Evolutionary conservation across 768 basidiomycete genomes (phyloP).

Genomic region (Naganishia vaughanmartiniae): DNA sequence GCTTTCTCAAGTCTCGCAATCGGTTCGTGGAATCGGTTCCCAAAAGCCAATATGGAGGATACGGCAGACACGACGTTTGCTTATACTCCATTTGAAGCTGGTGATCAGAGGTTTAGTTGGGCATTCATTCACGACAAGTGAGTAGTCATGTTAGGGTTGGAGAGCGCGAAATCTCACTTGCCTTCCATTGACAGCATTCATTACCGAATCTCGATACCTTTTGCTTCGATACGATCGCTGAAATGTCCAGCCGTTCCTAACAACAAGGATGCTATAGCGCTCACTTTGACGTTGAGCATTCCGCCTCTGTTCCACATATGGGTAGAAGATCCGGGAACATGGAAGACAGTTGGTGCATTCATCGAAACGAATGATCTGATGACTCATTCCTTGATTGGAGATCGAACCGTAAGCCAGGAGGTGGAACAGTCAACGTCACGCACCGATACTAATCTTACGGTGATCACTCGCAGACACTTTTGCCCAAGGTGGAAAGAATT

Average conservation of each 20-base stretch:
- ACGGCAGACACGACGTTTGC: conserved; percentile 14
- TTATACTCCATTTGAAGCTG: conserved; percentile 15
- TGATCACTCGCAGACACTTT: not conserved
- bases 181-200: not conserved
- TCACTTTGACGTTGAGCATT: not conserved
- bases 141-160: not conserved
- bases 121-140: conserved; percentile 15
- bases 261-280: not conserved
- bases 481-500: conserved; percentile 16
- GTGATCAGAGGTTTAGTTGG: conserved; percentile 16
- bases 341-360: not conserved
- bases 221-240: not conserved
- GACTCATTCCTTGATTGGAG: conserved; percentile 1
- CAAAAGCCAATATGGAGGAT: not conserved
- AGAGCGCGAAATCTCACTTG: not conserved
- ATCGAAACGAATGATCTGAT: conserved; percentile 12
- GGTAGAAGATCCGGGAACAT: not conserved
- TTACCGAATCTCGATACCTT: conserved; percentile 18
- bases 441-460: not conserved
- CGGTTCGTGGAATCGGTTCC: conserved; percentile 3
- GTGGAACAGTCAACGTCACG: not conserved
- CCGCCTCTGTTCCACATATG: conserved; percentile 4
- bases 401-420: not conserved
- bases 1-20: conserved; percentile 10
- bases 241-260: not conserved